Conservation (phyloP, 2,329 filamentous ascomycete species). For the Herpomyces periplanetae region DNA sequence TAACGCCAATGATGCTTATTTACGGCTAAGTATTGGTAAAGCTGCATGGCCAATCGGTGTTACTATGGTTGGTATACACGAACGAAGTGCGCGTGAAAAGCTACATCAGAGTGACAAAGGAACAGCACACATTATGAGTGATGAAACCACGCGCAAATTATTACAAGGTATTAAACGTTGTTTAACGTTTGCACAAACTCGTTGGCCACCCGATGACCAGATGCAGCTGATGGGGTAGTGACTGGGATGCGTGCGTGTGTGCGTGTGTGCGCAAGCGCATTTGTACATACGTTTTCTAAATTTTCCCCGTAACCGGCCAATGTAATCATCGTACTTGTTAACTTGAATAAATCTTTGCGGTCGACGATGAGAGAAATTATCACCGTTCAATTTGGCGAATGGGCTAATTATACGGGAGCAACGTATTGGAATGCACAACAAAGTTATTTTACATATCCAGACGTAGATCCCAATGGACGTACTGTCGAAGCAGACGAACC, state of each 20-base stretch:
- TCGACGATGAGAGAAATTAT: conserved; percentile 78
- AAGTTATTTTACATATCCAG: conserved; percentile 4
- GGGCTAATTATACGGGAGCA: conserved; percentile 64
- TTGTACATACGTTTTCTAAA: no score
- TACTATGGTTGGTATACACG: conserved; percentile 98
- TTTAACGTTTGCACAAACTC: conserved; percentile 73
- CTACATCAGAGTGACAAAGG: conserved; percentile 34
- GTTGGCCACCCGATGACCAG: conserved; percentile 75
- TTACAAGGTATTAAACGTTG: conserved; percentile 91
- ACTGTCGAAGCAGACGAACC: conserved; percentile 20
- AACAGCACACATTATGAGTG: conserved; percentile 80
- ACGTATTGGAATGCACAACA: conserved; percentile 95
- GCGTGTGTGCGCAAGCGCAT: no score
- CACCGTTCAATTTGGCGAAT: conserved; percentile 64
- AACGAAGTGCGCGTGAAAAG: conserved; percentile 76
- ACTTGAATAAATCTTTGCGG: no score
- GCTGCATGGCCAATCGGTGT: conserved; percentile 96
- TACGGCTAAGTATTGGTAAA: conserved; percentile 70
- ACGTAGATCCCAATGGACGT: conserved; percentile 97
- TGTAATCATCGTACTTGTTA: no score
- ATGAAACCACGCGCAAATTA: conserved; percentile 79
- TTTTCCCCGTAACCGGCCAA: no score
- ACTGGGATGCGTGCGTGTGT: no score
- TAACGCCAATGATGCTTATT: conserved; percentile 76
- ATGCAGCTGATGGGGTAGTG: conserved; percentile 88